Evolutionary conservation across 192 early-diverging fungal species (phyloP).

Genomic region (Coemansia sp.): DNA sequence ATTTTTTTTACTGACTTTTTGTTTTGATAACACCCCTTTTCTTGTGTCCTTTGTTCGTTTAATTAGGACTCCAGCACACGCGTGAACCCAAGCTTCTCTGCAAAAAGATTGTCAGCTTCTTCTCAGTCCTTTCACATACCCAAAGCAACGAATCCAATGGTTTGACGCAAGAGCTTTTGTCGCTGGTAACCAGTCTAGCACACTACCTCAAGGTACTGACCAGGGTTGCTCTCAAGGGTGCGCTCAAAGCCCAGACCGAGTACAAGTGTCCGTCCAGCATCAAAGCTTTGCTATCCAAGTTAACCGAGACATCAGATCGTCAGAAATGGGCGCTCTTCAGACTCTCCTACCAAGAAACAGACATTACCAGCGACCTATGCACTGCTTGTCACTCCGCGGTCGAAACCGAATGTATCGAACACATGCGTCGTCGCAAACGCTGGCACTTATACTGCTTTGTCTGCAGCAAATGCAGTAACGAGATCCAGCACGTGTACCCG

Average conservation of each 20-base stretch:
- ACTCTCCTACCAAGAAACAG: slow-evolving; percentile 58
- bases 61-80: slow-evolving; percentile 66
- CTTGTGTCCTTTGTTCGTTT: neutral
- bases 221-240: slow-evolving; percentile 82
- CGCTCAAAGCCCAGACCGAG: slow-evolving; percentile 66
- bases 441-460: slow-evolving; percentile 85
- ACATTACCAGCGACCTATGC: slow-evolving; percentile 82
- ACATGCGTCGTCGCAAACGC: slow-evolving; percentile 56
- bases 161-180: slow-evolving; percentile 85
- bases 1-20: neutral
- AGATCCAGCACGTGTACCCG: slow-evolving; percentile 58
- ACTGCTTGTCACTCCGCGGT: slow-evolving; percentile 72
- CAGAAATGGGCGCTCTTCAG: slow-evolving; percentile 54
- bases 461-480: slow-evolving; percentile 69
- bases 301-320: slow-evolving; percentile 68
- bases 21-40: neutral
- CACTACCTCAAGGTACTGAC: slow-evolving; percentile 92
- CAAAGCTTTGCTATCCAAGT: slow-evolving; percentile 73
- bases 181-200: slow-evolving; percentile 86
- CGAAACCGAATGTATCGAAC: slow-evolving; percentile 86
- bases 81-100: slow-evolving; percentile 95
- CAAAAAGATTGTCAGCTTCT: slow-evolving; percentile 94
- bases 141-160: slow-evolving; percentile 56
- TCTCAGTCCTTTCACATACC: slow-evolving; percentile 82
- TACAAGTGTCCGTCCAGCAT: slow-evolving; percentile 54